A percentile compares a stretch with the other conserved stretches of the same genome.
phyloP scores from a whole-genome alignment of 768 basidiomycete genomes.

The Suillus fuscotomentosus region DNA sequence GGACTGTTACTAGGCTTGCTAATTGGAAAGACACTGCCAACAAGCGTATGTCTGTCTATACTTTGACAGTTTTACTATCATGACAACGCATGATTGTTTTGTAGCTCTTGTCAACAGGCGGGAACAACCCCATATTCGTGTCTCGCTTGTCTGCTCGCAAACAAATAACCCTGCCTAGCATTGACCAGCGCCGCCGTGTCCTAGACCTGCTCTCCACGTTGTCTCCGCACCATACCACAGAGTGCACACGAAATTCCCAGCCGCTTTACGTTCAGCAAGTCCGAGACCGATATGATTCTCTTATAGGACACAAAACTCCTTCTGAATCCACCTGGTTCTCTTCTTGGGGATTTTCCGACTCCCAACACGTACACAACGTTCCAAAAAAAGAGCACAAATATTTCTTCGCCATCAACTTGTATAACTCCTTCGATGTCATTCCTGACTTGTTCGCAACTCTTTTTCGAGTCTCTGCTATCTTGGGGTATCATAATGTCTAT shows the following conservation, averaged over 20 bases:
- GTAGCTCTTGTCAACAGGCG: slow-evolving; percentile 50
- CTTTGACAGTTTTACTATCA: neutral
- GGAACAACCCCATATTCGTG: slow-evolving; percentile 46
- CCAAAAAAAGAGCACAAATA: slow-evolving; percentile 85
- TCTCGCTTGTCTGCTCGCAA: slow-evolving; percentile 56
- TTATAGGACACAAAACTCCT: slow-evolving; percentile 71
- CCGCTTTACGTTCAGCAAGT: slow-evolving; percentile 84
- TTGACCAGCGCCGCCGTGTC: slow-evolving; percentile 82
- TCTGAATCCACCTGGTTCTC: slow-evolving; percentile 61
- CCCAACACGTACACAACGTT: slow-evolving; percentile 35
- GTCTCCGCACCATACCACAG: slow-evolving; percentile 88
- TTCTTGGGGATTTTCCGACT: slow-evolving; percentile 48
- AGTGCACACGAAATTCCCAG: slow-evolving; percentile 86
- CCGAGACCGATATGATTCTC: slow-evolving; percentile 76
- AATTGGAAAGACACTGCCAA: slow-evolving; percentile 49
- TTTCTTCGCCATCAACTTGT: slow-evolving; percentile 98
- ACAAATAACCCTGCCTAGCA: slow-evolving; percentile 70
- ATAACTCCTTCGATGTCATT: slow-evolving; percentile 99
- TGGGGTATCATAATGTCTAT: slow-evolving; percentile 97
- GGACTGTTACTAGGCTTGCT: slow-evolving; percentile 63
- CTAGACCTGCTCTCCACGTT: slow-evolving; percentile 85
- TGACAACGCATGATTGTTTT: slow-evolving; percentile 15
- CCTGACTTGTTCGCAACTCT: slow-evolving; percentile 96
- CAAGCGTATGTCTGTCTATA: slow-evolving; percentile 22
- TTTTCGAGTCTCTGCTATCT: slow-evolving; percentile 86